A percentile compares a stretch with the other conserved stretches of the same genome.
These are phyloP conservation scores for Plasmodium cynomolgi DNA, from an alignment of 169 alveolate genomes.

Conservation along the genomic window DNA sequence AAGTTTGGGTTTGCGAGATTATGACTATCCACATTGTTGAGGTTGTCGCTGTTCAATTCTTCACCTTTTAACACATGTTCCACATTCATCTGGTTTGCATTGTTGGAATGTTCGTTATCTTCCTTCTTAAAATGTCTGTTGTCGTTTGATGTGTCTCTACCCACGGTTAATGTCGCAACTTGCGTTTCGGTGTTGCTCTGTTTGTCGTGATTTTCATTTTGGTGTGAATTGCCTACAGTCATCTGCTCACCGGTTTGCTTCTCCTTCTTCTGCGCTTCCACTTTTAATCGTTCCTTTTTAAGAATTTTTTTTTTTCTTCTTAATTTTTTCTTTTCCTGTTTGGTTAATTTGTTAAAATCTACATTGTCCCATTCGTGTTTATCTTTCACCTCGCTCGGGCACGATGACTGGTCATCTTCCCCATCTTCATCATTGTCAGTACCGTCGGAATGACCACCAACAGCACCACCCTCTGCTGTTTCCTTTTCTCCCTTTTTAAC, in stretches of 20 bases:
- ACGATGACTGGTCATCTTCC: constrained; percentile 41
- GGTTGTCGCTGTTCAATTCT: neutral
- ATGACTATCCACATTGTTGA: neutral
- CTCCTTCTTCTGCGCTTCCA: neutral
- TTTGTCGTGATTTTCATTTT: neutral
- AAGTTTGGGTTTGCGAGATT: neutral
- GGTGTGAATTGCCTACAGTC: neutral
- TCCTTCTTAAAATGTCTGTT: constrained; percentile 33
- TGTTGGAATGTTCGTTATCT: constrained; percentile 30
- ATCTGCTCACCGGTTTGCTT: neutral
- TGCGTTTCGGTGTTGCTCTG: neutral
- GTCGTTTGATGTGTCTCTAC: neutral
- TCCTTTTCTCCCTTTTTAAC: neutral
- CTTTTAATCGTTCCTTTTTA: constrained; percentile 55
- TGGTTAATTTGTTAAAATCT: constrained; percentile 35
- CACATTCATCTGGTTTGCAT: neutral
- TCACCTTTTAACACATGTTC: neutral
- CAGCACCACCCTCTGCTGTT: neutral
- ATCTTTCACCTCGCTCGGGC: constrained; percentile 10
- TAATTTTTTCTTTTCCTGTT: constrained; percentile 43
- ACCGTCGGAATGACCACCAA: neutral
- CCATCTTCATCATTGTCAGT: neutral
- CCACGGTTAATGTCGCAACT: neutral
- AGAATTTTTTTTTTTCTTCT: constrained; percentile 22
- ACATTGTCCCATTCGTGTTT: constrained; percentile 25